Conservation (phyloP, 2,329 filamentous ascomycete genomes). For the Cadophora luteo-olivacea region DNA sequence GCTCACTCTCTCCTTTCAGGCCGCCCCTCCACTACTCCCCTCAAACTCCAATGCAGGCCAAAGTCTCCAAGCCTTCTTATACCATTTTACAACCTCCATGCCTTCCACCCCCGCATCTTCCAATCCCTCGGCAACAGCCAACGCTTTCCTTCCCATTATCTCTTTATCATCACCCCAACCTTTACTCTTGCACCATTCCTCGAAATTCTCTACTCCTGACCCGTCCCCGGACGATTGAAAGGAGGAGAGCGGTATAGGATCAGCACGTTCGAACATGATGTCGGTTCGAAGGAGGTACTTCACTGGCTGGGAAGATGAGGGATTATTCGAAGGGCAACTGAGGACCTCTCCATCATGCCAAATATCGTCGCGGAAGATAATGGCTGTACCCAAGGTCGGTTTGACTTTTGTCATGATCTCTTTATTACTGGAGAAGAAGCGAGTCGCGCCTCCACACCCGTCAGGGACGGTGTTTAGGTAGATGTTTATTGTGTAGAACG, state of each 20-base stretch:
- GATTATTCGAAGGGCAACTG: neutral
- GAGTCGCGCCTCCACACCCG: constrained; percentile 24
- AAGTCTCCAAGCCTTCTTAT: constrained; percentile 27
- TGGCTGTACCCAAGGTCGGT: constrained; percentile 24
- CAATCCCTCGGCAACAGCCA: constrained; percentile 26
- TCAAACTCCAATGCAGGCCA: constrained; percentile 26
- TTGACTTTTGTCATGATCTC: constrained; percentile 17
- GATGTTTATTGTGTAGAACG: constrained; percentile 34
- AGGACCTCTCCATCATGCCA: constrained; percentile 33
- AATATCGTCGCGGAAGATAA: constrained; percentile 29
- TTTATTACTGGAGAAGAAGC: constrained; percentile 19
- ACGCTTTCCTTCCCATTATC: constrained; percentile 25
- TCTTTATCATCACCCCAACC: constrained; percentile 8
- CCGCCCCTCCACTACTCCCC: neutral
- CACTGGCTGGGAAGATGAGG: neutral
- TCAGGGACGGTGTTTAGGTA: constrained; percentile 27
- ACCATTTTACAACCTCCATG: constrained; percentile 28
- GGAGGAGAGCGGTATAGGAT: neutral
- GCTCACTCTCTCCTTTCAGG: neutral
- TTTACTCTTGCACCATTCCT: neutral
- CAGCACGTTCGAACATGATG: constrained; percentile 28
- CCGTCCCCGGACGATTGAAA: neutral
- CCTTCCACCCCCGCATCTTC: constrained; percentile 22
- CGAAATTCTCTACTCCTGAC: neutral
- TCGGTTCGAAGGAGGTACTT: constrained; percentile 34